These are phyloP conservation scores for Carex sylvatica DNA, from an alignment of 202 grass and related monocot genomes.

Conservation along the genomic window DNA sequence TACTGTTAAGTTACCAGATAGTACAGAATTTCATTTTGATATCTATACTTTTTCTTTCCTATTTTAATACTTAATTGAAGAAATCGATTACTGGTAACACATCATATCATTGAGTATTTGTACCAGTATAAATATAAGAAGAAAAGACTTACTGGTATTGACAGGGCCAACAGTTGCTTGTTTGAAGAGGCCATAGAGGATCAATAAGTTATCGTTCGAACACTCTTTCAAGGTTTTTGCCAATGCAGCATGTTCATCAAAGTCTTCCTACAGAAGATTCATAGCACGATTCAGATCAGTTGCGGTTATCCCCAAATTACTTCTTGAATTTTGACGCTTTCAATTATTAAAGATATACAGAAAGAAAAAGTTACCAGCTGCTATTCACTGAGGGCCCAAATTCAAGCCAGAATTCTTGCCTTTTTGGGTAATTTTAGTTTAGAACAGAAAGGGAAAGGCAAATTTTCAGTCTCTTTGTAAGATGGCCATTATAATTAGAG, in stretches of 20 bases:
- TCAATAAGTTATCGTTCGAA: slow-evolving; percentile 53
- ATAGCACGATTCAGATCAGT: background rate
- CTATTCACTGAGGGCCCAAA: background rate
- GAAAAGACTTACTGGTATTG: slow-evolving; percentile 46
- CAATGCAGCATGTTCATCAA: slow-evolving; percentile 60
- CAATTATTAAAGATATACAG: background rate
- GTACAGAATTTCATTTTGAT: background rate
- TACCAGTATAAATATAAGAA: background rate
- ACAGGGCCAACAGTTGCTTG: slow-evolving; percentile 66
- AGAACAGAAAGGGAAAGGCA: background rate
- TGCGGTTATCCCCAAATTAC: background rate
- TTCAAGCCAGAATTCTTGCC: background rate
- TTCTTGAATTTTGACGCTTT: background rate
- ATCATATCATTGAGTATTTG: background rate
- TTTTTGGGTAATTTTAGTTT: background rate
- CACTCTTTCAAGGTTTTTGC: slow-evolving; percentile 62
- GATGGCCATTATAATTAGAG: background rate
- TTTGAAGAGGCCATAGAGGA: slow-evolving; percentile 79
- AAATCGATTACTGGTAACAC: background rate
- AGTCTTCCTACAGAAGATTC: slow-evolving; percentile 57
- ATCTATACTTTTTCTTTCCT: background rate
- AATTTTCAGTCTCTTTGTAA: background rate
- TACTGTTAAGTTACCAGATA: background rate
- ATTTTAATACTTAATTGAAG: background rate
- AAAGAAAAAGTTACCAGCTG: background rate